Conservation (phyloP, 306 rosid genomes). For the Vigna mungo region DNA sequence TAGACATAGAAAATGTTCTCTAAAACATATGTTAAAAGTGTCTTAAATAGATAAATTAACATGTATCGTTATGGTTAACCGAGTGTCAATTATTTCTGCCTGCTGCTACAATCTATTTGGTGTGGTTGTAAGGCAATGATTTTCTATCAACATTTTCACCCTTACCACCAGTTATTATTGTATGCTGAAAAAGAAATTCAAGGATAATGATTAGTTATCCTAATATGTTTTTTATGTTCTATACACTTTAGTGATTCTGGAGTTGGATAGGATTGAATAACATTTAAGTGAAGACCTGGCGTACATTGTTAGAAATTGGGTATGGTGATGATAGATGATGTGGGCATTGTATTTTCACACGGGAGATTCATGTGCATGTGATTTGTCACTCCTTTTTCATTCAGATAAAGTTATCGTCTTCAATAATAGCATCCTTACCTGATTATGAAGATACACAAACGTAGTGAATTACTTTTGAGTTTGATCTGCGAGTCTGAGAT, state of each 20-base stretch:
- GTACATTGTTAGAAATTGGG: background rate
- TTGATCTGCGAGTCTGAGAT: background rate
- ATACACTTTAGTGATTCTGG: background rate
- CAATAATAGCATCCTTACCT: background rate
- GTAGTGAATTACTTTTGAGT: slow-evolving; percentile 20
- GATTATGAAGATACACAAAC: background rate
- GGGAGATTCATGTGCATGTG: slow-evolving; percentile 16
- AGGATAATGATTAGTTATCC: background rate
- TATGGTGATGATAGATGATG: background rate
- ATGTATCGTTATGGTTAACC: background rate
- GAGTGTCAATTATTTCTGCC: background rate
- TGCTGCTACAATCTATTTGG: background rate
- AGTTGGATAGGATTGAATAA: background rate
- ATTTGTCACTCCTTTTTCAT: background rate
- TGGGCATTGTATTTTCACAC: background rate
- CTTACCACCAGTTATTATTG: background rate
- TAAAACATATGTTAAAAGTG: background rate
- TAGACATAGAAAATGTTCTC: background rate
- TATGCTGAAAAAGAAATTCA: background rate
- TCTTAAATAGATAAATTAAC: background rate
- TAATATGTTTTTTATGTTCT: too few relatives aligned
- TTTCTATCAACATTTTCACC: background rate
- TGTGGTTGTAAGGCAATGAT: background rate
- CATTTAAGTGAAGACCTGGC: background rate
- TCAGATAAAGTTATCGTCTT: slow-evolving; percentile 2